phyloP scores from a whole-genome alignment of 169 alveolate genomes.

The Toxoplasma gondii region DNA sequence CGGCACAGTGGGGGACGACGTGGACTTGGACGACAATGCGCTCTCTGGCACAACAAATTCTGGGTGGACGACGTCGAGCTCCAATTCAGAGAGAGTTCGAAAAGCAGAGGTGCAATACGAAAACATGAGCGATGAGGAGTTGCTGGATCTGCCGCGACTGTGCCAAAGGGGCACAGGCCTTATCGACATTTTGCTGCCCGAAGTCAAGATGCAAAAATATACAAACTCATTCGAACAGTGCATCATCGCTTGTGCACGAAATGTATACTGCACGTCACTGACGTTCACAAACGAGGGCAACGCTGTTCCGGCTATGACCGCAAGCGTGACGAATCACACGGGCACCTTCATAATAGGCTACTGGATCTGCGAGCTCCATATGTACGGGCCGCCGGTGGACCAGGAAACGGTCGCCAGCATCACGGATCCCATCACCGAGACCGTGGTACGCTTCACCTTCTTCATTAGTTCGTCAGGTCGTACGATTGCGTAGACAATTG shows the following conservation, averaged over 20 bases:
- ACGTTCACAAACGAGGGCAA: conserved; percentile 40
- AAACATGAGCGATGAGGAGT: neutral
- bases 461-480: no score
- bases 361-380: conserved; percentile 58
- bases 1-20: neutral
- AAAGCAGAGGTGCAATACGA: neutral
- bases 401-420: neutral
- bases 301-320: neutral
- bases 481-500: no score
- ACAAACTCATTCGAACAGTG: conserved; percentile 50
- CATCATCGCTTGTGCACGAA: conserved; percentile 43
- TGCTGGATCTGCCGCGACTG: neutral
- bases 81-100: neutral
- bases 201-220: conserved; percentile 52
- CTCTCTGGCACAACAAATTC: neutral
- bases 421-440: neutral
- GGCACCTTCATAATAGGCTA: conserved; percentile 46
- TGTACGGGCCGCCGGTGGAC: conserved; percentile 31
- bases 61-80: neutral
- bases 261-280: conserved; percentile 65
- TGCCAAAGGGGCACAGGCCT: neutral
- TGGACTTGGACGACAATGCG: neutral
- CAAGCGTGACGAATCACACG: conserved; percentile 58
- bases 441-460: neutral
- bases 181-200: conserved; percentile 16